Evolutionary conservation across 345 rosid species (phyloP), one percentile per base, ranked within the genome.

Genomic region (Raphanus raphanistrum): DNA sequence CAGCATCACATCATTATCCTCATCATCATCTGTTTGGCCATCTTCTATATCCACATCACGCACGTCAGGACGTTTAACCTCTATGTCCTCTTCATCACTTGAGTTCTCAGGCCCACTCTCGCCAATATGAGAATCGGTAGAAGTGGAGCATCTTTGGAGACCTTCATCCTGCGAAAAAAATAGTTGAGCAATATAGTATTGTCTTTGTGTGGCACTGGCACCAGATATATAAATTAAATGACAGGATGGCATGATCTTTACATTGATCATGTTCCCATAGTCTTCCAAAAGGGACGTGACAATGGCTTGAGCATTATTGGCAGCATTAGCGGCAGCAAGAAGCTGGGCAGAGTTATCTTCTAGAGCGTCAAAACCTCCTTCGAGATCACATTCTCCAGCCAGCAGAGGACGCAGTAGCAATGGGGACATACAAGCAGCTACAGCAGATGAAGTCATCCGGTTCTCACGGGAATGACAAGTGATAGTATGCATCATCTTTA

Each of bases 361-460:
- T 73, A 84, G 87, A 60, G 79, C 66, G 78, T 92, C 98, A 70
- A 90, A 92, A 78, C 94, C 96, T 71, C 94, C 96, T 71, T 92
- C 98, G 76, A 88, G 82, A 85, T 92, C 99, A 78, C 98, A 95
- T 89, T 92, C 97, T 84, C 98, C 98, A 26, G 96, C 99, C 80
- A 95, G 81, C 57, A 95, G 74, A 80, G 99, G 98, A 54, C 96
- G 98, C 81, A 95, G 76, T 28, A 95, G 92, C 84, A 95, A 87
- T 60, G 99, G 98, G 54, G 99, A 96, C 99, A 92, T 95, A 90
- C 99, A 95, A 73, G 99, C 97, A 78, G 98, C 98, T 70, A 95
- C 98, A 59, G 99, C 99, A 74, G 99, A 92, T 79, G 97, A 79
- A 78, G 85, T 88, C 98, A 92, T 95, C 79, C 99, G 84, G 82